Base-by-base conservation (phyloP, 345 rosid genomes). In the Citrus sp. region DNA sequence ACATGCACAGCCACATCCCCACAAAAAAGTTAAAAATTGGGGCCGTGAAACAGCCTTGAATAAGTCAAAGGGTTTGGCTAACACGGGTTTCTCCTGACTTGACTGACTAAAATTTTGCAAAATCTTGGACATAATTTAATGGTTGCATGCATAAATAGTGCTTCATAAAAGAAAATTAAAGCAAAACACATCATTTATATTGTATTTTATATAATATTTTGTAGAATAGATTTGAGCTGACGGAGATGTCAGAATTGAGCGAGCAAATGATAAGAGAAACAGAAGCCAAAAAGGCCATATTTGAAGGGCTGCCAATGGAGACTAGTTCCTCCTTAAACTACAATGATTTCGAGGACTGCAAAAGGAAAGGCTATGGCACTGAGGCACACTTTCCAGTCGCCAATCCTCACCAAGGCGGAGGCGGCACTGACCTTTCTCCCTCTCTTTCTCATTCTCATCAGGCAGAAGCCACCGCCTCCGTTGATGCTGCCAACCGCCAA, bases 331-430 rank as follows among this genome's bases (percentile, higher is more conserved):
- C 84, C 46, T 34, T 86, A 49, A 82, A 86, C 78, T 87, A 81
- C 21, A 75, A 75, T 1, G 76, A 87, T 62, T 22, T 89, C 66
- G 91, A 91, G 77, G 91, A 82, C 71, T 86, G 87, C 85, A 88
- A 87, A 81, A 56, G 70, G 30, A 74, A 83, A 0, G 89, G 81
- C 14, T 85, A 85, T 59, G 94, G 91, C 60, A 85, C 88, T n/a
- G 66, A 85, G 5, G 92, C 89, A 35, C 92, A 89, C 78, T 85
- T 77, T 24, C 66, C 79, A 35, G 88, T 88, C 69, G 88, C 87
- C 69, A 81, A 85, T 72, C 84, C 77, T 60, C 77, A 84, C 71
- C 91, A 82, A 54, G 83, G 84, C 5, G 86, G 87, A 0, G 88
- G 91, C 7, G 61, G 81, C 74, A 89, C 90, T n/a, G 91, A 42